Conservation (phyloP, 1,284 basidiomycete genomes). For the Cutaneotrichosporon cyanovorans region DNA sequence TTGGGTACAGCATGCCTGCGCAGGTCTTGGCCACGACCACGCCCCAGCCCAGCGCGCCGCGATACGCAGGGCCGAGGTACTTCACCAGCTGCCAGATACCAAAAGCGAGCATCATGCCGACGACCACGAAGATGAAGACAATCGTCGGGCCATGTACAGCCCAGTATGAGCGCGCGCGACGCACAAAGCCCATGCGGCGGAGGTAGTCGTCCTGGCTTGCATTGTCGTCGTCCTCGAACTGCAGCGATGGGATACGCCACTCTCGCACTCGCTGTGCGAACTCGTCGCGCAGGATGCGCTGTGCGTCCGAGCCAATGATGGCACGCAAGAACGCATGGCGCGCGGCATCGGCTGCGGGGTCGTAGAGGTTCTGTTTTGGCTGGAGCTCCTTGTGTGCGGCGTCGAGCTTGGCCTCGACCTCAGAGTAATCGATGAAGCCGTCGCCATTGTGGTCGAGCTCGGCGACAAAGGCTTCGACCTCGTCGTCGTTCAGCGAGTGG, state of each 20-base stretch:
- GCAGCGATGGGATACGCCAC: constrained; percentile 26
- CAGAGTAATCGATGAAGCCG: constrained; percentile 19
- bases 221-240: constrained; percentile 22
- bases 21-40: constrained; percentile 29
- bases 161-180: constrained; percentile 22
- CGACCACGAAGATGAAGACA: constrained; percentile 22
- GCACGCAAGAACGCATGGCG: constrained; percentile 24
- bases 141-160: constrained; percentile 24
- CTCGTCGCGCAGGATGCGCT: constrained; percentile 15
- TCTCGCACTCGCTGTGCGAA: constrained; percentile 15
- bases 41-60: constrained; percentile 27
- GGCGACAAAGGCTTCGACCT: constrained; percentile 24
- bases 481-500: constrained; percentile 17
- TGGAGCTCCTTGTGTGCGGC: constrained; percentile 20
- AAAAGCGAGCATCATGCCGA: constrained; percentile 20
- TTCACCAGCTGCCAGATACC: constrained; percentile 29
- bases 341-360: constrained; percentile 13
- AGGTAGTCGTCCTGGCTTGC: constrained; percentile 23
- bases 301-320: constrained; percentile 15
- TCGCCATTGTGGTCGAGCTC: constrained; percentile 26
- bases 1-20: constrained; percentile 26
- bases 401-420: constrained; percentile 25
- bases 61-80: constrained; percentile 19
- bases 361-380: constrained; percentile 19
- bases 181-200: constrained; percentile 3